phyloP scores from a whole-genome alignment of 345 rosid species.

The Salix udensis region DNA sequence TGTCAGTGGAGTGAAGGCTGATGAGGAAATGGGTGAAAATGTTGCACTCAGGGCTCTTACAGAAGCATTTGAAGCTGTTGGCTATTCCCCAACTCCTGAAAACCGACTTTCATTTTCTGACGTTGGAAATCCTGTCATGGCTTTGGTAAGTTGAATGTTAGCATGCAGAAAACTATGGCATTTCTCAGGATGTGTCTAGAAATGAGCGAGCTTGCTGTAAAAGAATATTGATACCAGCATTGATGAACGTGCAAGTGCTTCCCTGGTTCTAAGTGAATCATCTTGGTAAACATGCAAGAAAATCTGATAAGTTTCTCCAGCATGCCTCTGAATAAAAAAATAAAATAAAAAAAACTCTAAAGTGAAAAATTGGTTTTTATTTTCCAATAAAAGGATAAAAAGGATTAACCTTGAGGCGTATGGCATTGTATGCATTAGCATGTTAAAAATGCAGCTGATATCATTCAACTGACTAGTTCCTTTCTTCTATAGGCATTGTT shows the following conservation, averaged over 20 bases:
- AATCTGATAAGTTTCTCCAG: background rate
- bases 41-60: constrained; percentile 65
- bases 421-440: background rate
- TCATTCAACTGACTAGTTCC: background rate
- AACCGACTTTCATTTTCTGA: constrained; percentile 72
- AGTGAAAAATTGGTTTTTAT: background rate
- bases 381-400: background rate
- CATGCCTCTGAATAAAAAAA: background rate
- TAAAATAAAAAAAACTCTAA: too few relatives aligned
- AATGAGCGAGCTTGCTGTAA: background rate
- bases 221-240: background rate
- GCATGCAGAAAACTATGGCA: background rate
- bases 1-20: constrained; percentile 34
- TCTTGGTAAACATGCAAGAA: background rate
- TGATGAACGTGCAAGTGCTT: background rate
- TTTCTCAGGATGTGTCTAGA: background rate
- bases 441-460: background rate
- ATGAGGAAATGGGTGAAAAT: constrained; percentile 42
- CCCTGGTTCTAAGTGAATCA: too few relatives aligned
- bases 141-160: constrained; percentile 61
- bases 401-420: background rate
- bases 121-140: constrained; percentile 96
- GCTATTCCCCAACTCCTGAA: constrained; percentile 61
- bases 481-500: constrained; percentile 62
- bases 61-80: constrained; percentile 88